Evolutionary conservation across 2,329 filamentous ascomycete genomes (phyloP).

Genomic region (Domatiomyces globalis): DNA sequence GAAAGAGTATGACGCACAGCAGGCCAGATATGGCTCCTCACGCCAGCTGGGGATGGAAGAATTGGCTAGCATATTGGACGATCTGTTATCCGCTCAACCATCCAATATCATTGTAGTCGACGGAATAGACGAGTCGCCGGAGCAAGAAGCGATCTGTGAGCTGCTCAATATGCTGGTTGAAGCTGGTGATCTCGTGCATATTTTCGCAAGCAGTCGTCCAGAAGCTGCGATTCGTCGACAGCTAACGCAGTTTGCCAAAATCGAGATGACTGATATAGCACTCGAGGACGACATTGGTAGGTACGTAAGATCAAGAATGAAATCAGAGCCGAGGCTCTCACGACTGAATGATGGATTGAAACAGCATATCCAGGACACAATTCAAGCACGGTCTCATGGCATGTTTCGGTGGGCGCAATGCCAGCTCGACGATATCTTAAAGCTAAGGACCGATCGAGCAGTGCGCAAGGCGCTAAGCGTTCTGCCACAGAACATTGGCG

Average conservation of each 20-base stretch:
- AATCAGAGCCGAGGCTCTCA: constrained; percentile 2
- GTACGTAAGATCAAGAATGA: constrained; percentile 8
- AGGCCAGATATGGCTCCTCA: constrained; percentile 3
- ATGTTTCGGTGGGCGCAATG: constrained; percentile 17
- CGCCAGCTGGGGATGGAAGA: constrained; percentile 6
- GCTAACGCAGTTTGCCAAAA: constrained; percentile 3
- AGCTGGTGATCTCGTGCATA: constrained; percentile 4
- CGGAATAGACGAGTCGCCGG: constrained; percentile 9
- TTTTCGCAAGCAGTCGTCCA: constrained; percentile 10
- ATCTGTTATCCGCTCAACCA: background rate
- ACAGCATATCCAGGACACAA: constrained; percentile 4
- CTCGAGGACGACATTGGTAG: constrained; percentile 8
- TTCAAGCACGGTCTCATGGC: constrained; percentile 5
- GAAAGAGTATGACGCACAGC: constrained; percentile 2
- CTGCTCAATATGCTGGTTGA: constrained; percentile 7
- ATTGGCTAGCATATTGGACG: constrained; percentile 1
- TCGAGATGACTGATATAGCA: constrained; percentile 4
- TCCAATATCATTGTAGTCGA: constrained; percentile 7
- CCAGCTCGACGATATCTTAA: constrained; percentile 12
- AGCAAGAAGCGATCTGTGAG: constrained; percentile 7
- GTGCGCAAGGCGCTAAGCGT: constrained; percentile 7
- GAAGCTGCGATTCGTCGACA: constrained; percentile 6
- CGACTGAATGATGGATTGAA: constrained; percentile 10
- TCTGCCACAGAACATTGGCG: constrained; percentile 10
- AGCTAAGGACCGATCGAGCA: constrained; percentile 7